phyloP scores from a whole-genome alignment of 2,329 filamentous ascomycete genomes.

The Zymoseptoria crescenta region DNA sequence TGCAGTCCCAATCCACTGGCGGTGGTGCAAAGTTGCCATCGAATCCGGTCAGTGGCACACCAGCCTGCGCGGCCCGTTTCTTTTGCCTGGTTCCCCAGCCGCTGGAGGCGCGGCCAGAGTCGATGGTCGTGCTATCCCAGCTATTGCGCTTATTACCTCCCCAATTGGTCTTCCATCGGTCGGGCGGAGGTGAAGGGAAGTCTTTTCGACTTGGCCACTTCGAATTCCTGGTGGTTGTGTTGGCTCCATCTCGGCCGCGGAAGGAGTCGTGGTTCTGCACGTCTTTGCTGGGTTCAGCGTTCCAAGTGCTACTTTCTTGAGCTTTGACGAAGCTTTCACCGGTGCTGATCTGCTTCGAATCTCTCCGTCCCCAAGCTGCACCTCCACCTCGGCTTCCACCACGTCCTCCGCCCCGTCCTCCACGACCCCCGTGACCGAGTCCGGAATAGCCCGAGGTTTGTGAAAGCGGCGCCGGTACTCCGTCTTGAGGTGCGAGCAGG shows the following conservation, averaged over 20 bases:
- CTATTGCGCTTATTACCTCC: slow-evolving; percentile 4
- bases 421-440: neutral
- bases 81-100: slow-evolving; percentile 9
- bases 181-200: slow-evolving; percentile 13
- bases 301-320: neutral
- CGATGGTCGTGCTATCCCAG: slow-evolving; percentile 6
- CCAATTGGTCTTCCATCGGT: slow-evolving; percentile 15
- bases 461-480: neutral
- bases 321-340: neutral
- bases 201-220: slow-evolving; percentile 11
- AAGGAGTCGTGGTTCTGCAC: too few relatives aligned
- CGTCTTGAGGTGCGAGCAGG: neutral
- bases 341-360: neutral
- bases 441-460: neutral
- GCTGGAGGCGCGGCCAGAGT: slow-evolving; percentile 13
- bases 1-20: slow-evolving; percentile 40
- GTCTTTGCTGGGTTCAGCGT: neutral
- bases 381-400: neutral
- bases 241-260: slow-evolving; percentile 1
- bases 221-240: neutral
- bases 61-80: slow-evolving; percentile 6
- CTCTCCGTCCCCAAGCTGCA: neutral
- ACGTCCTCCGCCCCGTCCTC: neutral
- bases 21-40: slow-evolving; percentile 40
- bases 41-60: slow-evolving; percentile 31